Percentiles rank a stretch among this genome's conserved stretches.
phyloP scores from a whole-genome alignment of 2,329 filamentous ascomycete genomes.

The Ceratocystis eucalypticola region DNA sequence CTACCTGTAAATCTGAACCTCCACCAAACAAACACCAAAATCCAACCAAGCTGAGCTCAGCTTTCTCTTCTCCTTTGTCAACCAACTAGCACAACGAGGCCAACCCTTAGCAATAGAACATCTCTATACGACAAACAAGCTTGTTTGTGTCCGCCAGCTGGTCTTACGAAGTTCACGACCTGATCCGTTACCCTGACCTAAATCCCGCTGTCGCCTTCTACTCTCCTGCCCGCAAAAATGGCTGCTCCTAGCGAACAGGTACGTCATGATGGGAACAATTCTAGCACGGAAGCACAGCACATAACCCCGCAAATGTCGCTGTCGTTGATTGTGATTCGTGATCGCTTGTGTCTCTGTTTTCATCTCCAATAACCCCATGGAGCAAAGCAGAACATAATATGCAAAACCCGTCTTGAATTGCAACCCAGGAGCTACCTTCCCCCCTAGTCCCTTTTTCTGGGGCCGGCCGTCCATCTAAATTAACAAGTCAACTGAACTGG shows the following conservation, averaged over 20 bases:
- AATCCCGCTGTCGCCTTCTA: not conserved
- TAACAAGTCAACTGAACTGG: not conserved
- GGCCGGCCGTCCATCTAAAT: not conserved
- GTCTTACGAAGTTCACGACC: not conserved
- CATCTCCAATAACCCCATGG: not conserved
- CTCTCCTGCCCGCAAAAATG: constrained; percentile 26
- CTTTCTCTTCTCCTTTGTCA: not conserved
- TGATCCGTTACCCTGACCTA: not conserved
- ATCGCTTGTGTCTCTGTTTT: not conserved
- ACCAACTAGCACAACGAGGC: not conserved
- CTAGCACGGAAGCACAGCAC: constrained; percentile 20
- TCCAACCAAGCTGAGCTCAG: not conserved
- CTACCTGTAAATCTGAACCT: not conserved
- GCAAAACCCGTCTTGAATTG: not conserved
- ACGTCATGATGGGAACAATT: constrained; percentile 21
- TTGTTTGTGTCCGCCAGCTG: not conserved
- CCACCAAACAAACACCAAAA: not conserved
- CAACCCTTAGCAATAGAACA: not conserved
- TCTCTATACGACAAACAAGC: not conserved
- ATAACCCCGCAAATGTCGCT: not conserved
- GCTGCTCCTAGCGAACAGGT: constrained; percentile 34
- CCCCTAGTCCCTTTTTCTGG: not conserved
- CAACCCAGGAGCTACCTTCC: not conserved
- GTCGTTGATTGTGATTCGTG: not conserved
- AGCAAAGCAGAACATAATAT: no score